Conservation (phyloP, 768 basidiomycete species). For the Boletus fagicola region DNA sequence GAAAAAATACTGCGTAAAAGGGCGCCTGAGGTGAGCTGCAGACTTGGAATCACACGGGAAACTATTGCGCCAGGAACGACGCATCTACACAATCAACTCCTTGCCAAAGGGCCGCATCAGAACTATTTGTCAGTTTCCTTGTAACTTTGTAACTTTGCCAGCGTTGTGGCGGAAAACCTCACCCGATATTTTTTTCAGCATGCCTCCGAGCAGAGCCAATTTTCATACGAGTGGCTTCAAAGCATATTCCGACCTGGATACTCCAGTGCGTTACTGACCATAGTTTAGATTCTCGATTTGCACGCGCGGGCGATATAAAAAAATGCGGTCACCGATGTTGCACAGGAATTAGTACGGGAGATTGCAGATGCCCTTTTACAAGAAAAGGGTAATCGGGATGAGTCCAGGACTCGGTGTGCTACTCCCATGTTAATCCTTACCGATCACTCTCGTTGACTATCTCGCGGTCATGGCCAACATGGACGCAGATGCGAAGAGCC, state of each 20-base stretch:
- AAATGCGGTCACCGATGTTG: neutral
- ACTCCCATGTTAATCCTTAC: neutral
- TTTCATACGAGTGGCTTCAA: too few relatives aligned
- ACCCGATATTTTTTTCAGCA: too few relatives aligned
- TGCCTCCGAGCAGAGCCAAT: too few relatives aligned
- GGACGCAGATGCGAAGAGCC: slow-evolving; percentile 18
- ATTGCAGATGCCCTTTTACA: slow-evolving; percentile 9
- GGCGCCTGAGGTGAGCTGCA: too few relatives aligned
- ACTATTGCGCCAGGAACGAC: too few relatives aligned
- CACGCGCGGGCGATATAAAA: neutral
- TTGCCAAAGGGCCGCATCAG: too few relatives aligned
- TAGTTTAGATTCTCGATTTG: neutral
- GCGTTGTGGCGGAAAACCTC: too few relatives aligned
- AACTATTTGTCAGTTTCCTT: too few relatives aligned
- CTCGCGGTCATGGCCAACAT: slow-evolving; percentile 24
- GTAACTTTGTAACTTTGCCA: too few relatives aligned
- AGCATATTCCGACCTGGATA: neutral
- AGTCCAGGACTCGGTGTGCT: slow-evolving; percentile 36
- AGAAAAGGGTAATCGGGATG: slow-evolving; percentile 12
- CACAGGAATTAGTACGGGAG: slow-evolving; percentile 6
- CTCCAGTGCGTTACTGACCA: neutral
- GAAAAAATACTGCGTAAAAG: too few relatives aligned
- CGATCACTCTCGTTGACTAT: neutral
- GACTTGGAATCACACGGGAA: too few relatives aligned
- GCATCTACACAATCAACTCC: too few relatives aligned